These are phyloP conservation scores for Colletotrichum sansevieriae DNA, from an alignment of 2,329 filamentous ascomycete species.

Conservation along the genomic window DNA sequence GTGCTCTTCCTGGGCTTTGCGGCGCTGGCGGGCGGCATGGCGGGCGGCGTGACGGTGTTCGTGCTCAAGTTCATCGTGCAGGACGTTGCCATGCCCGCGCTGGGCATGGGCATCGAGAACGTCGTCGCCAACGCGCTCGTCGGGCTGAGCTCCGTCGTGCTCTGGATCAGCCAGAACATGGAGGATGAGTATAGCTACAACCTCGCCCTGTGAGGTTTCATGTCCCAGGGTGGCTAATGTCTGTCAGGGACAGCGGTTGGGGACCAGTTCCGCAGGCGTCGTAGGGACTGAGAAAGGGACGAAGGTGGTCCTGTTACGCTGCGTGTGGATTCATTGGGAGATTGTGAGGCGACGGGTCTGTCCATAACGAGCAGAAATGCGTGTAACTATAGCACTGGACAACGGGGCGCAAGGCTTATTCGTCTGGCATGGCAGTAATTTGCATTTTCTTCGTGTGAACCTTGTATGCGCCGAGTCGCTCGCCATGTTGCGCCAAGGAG, in stretches of 20 bases:
- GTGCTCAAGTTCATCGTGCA: constrained; percentile 75
- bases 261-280: not conserved
- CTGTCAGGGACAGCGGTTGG: constrained; percentile 24
- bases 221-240: not conserved
- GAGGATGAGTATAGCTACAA: constrained; percentile 80
- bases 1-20: constrained; percentile 77
- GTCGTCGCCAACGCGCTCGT: constrained; percentile 75
- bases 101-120: constrained; percentile 76
- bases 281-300: no score
- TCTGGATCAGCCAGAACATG: constrained; percentile 80
- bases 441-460: no score
- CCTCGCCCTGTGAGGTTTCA: constrained; percentile 64
- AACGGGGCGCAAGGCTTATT: no score
- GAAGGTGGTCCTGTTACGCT: no score
- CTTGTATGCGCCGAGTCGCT: no score
- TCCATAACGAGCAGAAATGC: no score
- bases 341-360: no score
- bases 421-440: no score
- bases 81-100: constrained; percentile 69
- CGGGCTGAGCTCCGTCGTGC: constrained; percentile 72
- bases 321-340: no score
- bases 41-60: constrained; percentile 76
- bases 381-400: no score
- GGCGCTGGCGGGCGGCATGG: constrained; percentile 75
- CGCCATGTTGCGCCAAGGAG: no score